Evolutionary conservation across 2,329 filamentous ascomycete genomes (phyloP), one percentile per base, ranked within the genome.

Genomic region (Lasiodiplodia sp.): DNA sequence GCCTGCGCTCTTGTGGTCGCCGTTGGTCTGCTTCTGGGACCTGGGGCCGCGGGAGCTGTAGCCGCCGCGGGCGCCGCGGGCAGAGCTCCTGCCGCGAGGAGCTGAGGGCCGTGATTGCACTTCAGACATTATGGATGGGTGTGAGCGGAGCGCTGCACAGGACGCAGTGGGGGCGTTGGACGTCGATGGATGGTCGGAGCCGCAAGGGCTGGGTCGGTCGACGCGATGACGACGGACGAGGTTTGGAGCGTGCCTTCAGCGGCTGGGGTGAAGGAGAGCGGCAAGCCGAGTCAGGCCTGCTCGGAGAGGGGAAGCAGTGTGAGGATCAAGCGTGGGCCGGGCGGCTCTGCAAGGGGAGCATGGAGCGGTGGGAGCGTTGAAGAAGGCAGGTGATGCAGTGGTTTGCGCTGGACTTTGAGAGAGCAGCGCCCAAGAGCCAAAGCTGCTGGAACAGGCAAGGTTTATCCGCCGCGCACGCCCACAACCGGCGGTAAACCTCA

Each of bases 51-150:
- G 85, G 77, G 86, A 83, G 79, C 84, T 82, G 83, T 88, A 85
- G 78, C 87, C 86, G 77, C 91, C 91, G 82, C 92, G 89, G 78
- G 93, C 94, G 80, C 94, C 94, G 82, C 95, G 91, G 82, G 90
- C 88, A 81, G 93, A 91, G 85, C 93, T 93, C 88, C 96, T 92
- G 84, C 95, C 94, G 85, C 95, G 93, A 74, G 86, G 89, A 84
- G 92, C 89, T 82, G 90, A 87, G 80, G 92, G 88, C 87, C 94
- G 89, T 84, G 91, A 88, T 87, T 94, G 91, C 85, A 92, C 89
- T 88, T 98, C 95, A 88, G 96, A 97, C 96, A 98, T 98, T 85
- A 80, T 83, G 80, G 81, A 68, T 47, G 57, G 67, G 37, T 18
- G 60, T 49, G 70, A 73, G 69, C 18, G 71, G 72, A 71, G 69